These are phyloP conservation scores for Diospyros lotus DNA, from an alignment of 148 eudicot species.

Conservation along the genomic window DNA sequence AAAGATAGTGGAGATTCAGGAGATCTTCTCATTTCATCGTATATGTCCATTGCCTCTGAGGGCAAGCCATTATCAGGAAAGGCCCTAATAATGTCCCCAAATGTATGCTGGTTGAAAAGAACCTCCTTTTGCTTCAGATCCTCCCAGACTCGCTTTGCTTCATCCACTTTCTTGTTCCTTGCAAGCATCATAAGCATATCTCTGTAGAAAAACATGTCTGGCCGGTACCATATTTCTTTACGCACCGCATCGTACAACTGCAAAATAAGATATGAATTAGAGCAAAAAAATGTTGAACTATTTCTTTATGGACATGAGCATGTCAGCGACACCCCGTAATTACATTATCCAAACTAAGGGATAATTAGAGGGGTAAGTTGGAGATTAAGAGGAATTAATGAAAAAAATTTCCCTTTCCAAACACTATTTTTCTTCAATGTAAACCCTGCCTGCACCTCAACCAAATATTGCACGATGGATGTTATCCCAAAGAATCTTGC, in stretches of 20 bases:
- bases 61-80: slow-evolving; percentile 74
- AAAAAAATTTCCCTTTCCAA: too few relatives aligned
- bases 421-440: too few relatives aligned
- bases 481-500: too few relatives aligned
- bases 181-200: slow-evolving; percentile 97
- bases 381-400: too few relatives aligned
- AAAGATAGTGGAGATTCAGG: slow-evolving; percentile 82
- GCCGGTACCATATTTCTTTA: slow-evolving; percentile 94
- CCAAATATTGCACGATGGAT: too few relatives aligned
- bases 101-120: slow-evolving; percentile 86
- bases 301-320: too few relatives aligned
- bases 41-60: slow-evolving; percentile 71
- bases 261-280: not conserved
- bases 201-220: slow-evolving; percentile 98
- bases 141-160: slow-evolving; percentile 65
- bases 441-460: too few relatives aligned
- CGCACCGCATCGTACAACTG: slow-evolving; percentile 91
- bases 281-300: too few relatives aligned
- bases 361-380: too few relatives aligned
- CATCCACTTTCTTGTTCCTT: slow-evolving; percentile 74
- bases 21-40: slow-evolving; percentile 85
- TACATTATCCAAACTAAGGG: too few relatives aligned
- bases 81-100: slow-evolving; percentile 85
- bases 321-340: too few relatives aligned
- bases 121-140: slow-evolving; percentile 75